phyloP scores from a whole-genome alignment of 2,329 filamentous ascomycete genomes.

The Cylindrodendrum hubeiense region DNA sequence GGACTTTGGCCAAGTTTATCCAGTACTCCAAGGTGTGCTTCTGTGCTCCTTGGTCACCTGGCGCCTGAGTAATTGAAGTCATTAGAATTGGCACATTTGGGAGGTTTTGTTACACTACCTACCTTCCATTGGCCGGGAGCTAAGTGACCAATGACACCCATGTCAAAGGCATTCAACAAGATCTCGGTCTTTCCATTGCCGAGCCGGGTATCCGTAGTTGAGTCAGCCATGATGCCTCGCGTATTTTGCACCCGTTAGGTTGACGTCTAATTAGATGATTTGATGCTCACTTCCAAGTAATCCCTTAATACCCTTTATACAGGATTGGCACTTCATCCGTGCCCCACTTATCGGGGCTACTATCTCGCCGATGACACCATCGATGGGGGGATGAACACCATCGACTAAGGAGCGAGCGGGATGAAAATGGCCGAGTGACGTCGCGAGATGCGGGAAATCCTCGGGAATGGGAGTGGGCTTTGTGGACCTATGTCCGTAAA shows the following conservation, averaged over 20 bases:
- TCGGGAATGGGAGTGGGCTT: too few relatives aligned
- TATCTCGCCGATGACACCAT: too few relatives aligned
- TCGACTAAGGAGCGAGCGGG: too few relatives aligned
- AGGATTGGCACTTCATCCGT: too few relatives aligned
- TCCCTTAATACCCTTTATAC: neutral
- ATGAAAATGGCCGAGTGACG: too few relatives aligned
- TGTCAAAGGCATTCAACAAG: neutral
- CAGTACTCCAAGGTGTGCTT: neutral
- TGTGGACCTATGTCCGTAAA: too few relatives aligned
- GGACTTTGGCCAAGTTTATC: slow-evolving; percentile 11
- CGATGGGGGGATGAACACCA: too few relatives aligned
- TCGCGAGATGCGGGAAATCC: too few relatives aligned
- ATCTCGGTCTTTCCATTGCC: neutral
- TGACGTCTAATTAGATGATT: too few relatives aligned
- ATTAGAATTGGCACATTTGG: too few relatives aligned
- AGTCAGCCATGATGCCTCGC: neutral
- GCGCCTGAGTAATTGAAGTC: neutral
- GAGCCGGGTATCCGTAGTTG: neutral
- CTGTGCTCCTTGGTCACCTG: neutral
- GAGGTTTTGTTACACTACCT: neutral
- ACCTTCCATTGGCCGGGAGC: neutral
- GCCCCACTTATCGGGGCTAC: too few relatives aligned
- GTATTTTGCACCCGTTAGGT: too few relatives aligned
- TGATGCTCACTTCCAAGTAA: neutral
- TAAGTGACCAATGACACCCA: neutral